Conservation (phyloP, 306 rosid genomes). For the Ochetophila trinervis region DNA sequence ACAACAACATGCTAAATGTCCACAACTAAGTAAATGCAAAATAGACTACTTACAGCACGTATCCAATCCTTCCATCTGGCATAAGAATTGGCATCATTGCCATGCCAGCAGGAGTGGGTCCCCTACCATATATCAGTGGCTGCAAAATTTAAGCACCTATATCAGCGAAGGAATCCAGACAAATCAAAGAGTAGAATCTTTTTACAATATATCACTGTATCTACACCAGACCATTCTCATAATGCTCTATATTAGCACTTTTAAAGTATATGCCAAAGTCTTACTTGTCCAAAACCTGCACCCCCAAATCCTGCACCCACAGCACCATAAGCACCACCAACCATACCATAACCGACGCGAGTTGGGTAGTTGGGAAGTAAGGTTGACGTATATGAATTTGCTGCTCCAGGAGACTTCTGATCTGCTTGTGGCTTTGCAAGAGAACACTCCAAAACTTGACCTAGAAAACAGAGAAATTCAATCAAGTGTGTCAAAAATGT, state of each 20-base stretch:
- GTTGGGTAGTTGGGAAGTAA: conserved; percentile 54
- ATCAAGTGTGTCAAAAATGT: conserved; percentile 5
- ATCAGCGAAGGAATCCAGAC: conserved; percentile 22
- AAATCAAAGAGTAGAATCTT: background rate
- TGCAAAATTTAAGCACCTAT: conserved; percentile 38
- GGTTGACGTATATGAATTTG: conserved; percentile 37
- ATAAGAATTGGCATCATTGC: conserved; percentile 72
- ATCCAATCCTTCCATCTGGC: conserved; percentile 67
- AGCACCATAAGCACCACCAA: conserved; percentile 51
- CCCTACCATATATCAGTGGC: conserved; percentile 66
- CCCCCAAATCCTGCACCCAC: conserved; percentile 55
- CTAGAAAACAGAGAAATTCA: conserved; percentile 32
- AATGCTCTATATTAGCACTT: background rate
- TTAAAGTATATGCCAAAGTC: conserved; percentile 7
- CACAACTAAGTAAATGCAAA: conserved; percentile 13
- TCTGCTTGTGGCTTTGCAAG: conserved; percentile 70
- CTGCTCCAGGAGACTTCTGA: conserved; percentile 45
- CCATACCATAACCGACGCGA: conserved; percentile 52
- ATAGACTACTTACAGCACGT: conserved; percentile 54
- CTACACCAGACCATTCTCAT: too few species aligned
- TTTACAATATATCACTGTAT: background rate
- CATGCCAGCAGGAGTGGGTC: conserved; percentile 58
- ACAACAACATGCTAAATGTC: background rate
- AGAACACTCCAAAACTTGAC: conserved; percentile 67
- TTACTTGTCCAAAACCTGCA: conserved; percentile 64